Percentiles rank a stretch among this genome's conserved stretches.
Conservation (phyloP, 2,329 filamentous ascomycete species). For the Rhinocladiella mackenziei region DNA sequence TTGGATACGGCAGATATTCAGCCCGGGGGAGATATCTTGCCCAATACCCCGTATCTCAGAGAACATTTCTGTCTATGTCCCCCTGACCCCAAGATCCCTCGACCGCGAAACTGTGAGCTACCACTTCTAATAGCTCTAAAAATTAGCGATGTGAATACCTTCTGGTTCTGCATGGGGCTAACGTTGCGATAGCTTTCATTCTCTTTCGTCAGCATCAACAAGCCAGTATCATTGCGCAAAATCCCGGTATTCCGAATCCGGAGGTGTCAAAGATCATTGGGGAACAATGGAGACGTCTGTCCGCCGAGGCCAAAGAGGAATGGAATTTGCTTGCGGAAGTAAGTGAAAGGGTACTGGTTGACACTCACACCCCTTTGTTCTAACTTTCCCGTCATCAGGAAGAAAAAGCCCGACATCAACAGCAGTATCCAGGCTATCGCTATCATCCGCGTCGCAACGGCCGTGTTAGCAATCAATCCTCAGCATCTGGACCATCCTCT, state of each 20-base stretch:
- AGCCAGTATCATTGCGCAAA: constrained; percentile 69
- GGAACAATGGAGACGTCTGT: constrained; percentile 78
- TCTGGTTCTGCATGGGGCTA: constrained; percentile 14
- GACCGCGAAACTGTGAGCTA: constrained; percentile 64
- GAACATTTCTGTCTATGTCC: constrained; percentile 61
- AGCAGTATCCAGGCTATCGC: constrained; percentile 87
- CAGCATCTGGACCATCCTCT: constrained; percentile 21
- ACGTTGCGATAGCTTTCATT: constrained; percentile 74
- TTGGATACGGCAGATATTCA: constrained; percentile 10
- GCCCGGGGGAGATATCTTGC: constrained; percentile 2
- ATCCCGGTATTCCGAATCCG: constrained; percentile 89
- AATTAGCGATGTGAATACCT: not conserved
- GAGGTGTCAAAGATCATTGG: constrained; percentile 98
- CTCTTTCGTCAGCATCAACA: constrained; percentile 94
- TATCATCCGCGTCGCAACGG: constrained; percentile 73
- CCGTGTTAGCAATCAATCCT: constrained; percentile 35
- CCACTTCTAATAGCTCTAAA: not conserved
- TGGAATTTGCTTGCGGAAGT: constrained; percentile 90
- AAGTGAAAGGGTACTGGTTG: constrained; percentile 27
- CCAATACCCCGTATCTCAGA: constrained; percentile 7
- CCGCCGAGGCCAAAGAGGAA: constrained; percentile 68
- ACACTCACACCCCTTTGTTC: constrained; percentile 13
- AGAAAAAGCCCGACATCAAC: constrained; percentile 84
- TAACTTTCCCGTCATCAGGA: constrained; percentile 49
- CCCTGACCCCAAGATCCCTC: constrained; percentile 66